Percentiles rank a stretch among this genome's conserved stretches.
phyloP scores from a whole-genome alignment of 805 yeast species.

The Starmerella apis region DNA sequence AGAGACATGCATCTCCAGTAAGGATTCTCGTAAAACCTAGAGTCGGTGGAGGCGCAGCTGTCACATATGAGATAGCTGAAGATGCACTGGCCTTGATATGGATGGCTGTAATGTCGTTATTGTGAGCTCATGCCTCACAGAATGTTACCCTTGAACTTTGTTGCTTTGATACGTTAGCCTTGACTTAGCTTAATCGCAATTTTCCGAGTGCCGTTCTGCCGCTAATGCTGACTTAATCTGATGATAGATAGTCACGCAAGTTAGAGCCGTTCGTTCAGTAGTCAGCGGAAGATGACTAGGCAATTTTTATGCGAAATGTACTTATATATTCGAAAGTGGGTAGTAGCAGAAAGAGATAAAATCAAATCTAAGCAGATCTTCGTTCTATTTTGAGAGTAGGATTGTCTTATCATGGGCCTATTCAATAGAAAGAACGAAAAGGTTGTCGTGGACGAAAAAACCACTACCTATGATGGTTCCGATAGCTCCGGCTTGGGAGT shows the following conservation, averaged over 20 bases:
- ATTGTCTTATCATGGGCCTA: not conserved
- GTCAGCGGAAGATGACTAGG: slow-evolving; percentile 1
- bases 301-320: not conserved
- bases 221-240: not conserved
- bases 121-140: no score
- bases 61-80: not conserved
- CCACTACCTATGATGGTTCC: not conserved
- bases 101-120: no score
- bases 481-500: slow-evolving; percentile 1
- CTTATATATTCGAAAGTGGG: no score
- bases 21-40: not conserved
- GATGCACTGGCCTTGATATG: not conserved
- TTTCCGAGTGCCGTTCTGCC: no score
- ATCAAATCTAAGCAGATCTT: not conserved
- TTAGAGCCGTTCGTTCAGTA: not conserved
- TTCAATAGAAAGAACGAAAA: slow-evolving; percentile 1
- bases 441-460: not conserved
- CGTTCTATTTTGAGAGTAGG: not conserved
- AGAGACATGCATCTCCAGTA: not conserved
- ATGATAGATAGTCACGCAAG: not conserved
- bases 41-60: not conserved
- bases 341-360: no score
- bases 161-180: no score
- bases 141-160: no score
- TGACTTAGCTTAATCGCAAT: no score